phyloP scores from a whole-genome alignment of 139 green algal species.

The Picocystis salinarum region DNA sequence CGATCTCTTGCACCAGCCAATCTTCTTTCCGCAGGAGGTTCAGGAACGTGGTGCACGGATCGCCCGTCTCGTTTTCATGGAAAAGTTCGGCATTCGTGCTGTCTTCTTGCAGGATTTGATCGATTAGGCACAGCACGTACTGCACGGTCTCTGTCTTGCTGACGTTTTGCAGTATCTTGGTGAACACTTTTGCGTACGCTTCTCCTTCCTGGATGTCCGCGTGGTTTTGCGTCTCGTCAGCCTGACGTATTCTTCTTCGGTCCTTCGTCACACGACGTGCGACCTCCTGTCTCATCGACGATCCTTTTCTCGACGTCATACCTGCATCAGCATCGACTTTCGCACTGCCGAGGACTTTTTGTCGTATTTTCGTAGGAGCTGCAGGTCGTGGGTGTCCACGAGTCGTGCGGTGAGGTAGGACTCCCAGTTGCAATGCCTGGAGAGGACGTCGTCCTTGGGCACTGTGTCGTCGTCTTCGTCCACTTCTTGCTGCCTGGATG shows the following conservation, averaged over 20 bases:
- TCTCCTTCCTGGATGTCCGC: conserved; percentile 35
- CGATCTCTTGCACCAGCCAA: conserved; percentile 79
- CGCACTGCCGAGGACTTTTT: conserved; percentile 42
- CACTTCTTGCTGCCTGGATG: no score
- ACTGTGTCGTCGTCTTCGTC: no score
- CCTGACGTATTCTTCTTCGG: no score
- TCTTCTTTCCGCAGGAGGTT: conserved; percentile 63
- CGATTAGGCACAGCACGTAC: conserved; percentile 67
- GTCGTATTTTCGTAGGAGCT: conserved; percentile 39
- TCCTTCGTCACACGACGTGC: no score
- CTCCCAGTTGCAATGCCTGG: conserved; percentile 19
- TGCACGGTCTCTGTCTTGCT: conserved; percentile 80
- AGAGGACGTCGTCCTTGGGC: conserved; percentile 2
- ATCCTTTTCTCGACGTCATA: conserved; percentile 7
- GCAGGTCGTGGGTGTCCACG: conserved; percentile 48
- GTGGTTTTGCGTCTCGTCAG: no score
- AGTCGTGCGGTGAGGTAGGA: conserved; percentile 57
- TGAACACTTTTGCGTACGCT: conserved; percentile 49
- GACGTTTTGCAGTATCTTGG: conserved; percentile 66
- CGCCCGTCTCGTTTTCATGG: conserved; percentile 6
- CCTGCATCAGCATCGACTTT: conserved; percentile 44
- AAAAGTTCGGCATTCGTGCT: background rate
- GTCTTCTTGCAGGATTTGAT: conserved; percentile 50
- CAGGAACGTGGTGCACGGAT: conserved; percentile 51
- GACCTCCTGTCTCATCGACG: no score